Evolutionary conservation across 75 land plant species (phyloP).

Genomic region (Pseudotsuga menziesii): DNA sequence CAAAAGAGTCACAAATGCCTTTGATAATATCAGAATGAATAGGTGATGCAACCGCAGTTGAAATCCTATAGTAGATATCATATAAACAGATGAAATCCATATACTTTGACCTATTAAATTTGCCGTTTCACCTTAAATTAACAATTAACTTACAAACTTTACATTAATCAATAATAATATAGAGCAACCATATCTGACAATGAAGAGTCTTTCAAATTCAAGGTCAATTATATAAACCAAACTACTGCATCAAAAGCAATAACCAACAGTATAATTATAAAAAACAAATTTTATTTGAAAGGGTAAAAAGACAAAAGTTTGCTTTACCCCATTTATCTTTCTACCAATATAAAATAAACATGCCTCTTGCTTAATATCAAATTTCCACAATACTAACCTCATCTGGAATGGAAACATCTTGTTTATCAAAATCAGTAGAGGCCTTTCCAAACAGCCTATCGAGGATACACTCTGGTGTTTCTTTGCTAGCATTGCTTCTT

Average conservation of each 20-base stretch:
- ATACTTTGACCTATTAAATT: no score
- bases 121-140: no score
- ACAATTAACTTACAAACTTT: no score
- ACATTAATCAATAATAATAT: no score
- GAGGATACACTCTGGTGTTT: conserved; percentile 27
- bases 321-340: not conserved
- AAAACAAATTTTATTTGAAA: not conserved
- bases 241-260: no score
- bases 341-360: not conserved
- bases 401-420: not conserved
- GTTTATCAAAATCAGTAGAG: conserved; percentile 5
- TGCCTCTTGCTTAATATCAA: not conserved
- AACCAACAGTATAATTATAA: not conserved
- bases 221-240: not conserved
- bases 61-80: no score
- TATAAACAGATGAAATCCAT: no score
- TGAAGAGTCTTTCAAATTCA: not conserved
- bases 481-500: conserved; percentile 3
- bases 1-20: no score
- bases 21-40: no score
- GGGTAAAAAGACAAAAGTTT: no score
- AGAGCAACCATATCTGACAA: no score
- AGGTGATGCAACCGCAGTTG: no score
- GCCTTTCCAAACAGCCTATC: conserved; percentile 44
- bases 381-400: not conserved